Conservation (phyloP, 108 stramenopile genomes). For the Asterionellopsis glacialis region DNA sequence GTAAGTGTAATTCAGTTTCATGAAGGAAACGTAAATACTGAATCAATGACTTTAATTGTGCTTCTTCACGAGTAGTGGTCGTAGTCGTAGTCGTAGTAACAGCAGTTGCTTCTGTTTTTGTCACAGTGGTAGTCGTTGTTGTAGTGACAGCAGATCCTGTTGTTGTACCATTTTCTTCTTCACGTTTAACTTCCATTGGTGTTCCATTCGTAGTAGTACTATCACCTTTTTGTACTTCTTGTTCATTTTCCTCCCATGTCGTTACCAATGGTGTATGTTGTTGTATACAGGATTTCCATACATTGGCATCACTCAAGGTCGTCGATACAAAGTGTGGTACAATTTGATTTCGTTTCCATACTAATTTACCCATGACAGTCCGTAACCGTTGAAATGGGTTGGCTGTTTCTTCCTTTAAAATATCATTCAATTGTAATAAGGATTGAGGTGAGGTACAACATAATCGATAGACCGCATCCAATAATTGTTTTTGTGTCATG, state of each 20-base stretch:
- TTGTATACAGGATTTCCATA: constrained; percentile 24
- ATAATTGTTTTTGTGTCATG: constrained; percentile 68
- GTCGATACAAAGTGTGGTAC: constrained; percentile 29
- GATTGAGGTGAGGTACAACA: constrained; percentile 41
- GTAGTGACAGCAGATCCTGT: too few relatives aligned
- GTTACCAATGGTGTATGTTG: background rate
- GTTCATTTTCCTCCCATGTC: background rate
- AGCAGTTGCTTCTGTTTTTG: background rate
- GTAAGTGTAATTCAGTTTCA: constrained; percentile 52
- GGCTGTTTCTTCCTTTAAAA: constrained; percentile 56
- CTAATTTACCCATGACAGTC: constrained; percentile 58
- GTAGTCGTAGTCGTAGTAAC: background rate
- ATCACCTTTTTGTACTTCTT: too few relatives aligned
- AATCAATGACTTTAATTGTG: constrained; percentile 30
- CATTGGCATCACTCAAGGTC: constrained; percentile 35
- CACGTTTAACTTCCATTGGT: constrained; percentile 9
- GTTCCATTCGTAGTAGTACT: too few relatives aligned
- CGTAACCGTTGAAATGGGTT: constrained; percentile 63
- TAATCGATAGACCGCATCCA: constrained; percentile 55
- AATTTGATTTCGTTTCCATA: constrained; percentile 65
- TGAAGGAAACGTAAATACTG: constrained; percentile 60
- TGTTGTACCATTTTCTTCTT: constrained; percentile 3
- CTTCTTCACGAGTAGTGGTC: background rate
- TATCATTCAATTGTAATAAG: constrained; percentile 33
- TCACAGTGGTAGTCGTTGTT: constrained; percentile 2